Evolutionary conservation across 306 rosid genomes (phyloP), one percentile per base, ranked within the genome.

Genomic region (Cyclanthera cordifolia): DNA sequence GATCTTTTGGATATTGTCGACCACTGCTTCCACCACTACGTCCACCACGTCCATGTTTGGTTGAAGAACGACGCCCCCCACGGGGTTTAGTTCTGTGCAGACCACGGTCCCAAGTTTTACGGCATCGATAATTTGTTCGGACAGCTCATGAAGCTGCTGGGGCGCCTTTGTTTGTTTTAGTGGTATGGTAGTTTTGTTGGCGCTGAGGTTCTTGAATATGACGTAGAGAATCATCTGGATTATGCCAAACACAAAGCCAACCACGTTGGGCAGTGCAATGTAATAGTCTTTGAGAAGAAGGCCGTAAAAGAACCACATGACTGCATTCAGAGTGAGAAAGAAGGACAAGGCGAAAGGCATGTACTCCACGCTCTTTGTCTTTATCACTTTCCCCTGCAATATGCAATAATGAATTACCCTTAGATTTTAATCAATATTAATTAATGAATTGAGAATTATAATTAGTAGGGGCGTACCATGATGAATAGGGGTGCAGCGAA

Each of bases 301-400:
- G 17, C 99, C 99, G 70, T 90, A 94, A 79, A 86, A 94, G 87
- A 94, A 94, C 99, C 99, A 90, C 85, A 75, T 82, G 64, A 90
- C 97, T 59, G 97, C 99, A 67, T 84, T 84, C 28, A 88, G 54
- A 50, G 99, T 94, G 21, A 94, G 79, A 74, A 82, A 94, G 79
- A 34, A 34, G 43, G 99, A 90, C 50, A 94, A n/a, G n/a, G n/a
- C n/a, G n/a, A 93, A 86, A 0, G 97, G 99, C 99, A 93, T 87
- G 84, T 72, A 93, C 73, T 93, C 96, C 23, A 90, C 96, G 19
- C 97, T 90, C 82, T 83, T 83, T 0, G 97, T 88, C 72, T 53
- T 74, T 30, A 88, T 85, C 1, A 93, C 97, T 79, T 75, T 77
- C 4, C 82, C 85, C 99, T 93, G 87, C 82, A 84, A 6, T n/a